Conservation (phyloP, 108 stramenopile species). For the Cyclotella baltica region DNA sequence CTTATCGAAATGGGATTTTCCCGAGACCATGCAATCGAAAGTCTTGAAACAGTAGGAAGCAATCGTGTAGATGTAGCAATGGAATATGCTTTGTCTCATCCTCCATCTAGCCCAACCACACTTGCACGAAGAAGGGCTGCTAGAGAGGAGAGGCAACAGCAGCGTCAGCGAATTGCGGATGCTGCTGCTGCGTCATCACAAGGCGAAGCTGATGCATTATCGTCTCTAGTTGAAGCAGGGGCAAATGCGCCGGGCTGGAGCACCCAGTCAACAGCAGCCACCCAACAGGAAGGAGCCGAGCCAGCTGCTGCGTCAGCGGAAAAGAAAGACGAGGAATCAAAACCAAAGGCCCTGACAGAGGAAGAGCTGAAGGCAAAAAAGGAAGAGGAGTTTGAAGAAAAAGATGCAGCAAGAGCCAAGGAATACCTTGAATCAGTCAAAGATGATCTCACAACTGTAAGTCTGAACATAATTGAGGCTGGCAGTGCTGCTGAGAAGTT, state of each 20-base stretch:
- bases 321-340: conserved; percentile 28
- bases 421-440: conserved; percentile 51
- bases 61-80: conserved; percentile 89
- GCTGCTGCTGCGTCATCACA: conserved; percentile 4
- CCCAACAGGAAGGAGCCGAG: conserved; percentile 10
- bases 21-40: conserved; percentile 83
- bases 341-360: conserved; percentile 15
- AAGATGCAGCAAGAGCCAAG: conserved; percentile 34
- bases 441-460: conserved; percentile 21
- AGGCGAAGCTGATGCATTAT: too few relatives aligned
- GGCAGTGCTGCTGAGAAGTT: conserved; percentile 9
- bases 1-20: conserved; percentile 92
- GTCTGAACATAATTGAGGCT: conserved; percentile 38
- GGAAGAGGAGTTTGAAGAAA: conserved; percentile 49
- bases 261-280: neutral
- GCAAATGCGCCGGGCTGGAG: neutral
- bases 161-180: conserved; percentile 19
- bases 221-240: neutral
- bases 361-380: conserved; percentile 42
- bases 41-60: conserved; percentile 69
- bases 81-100: conserved; percentile 86
- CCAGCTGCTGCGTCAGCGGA: neutral
- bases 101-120: conserved; percentile 45
- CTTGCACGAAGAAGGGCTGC: conserved; percentile 44
- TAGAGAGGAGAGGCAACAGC: conserved; percentile 35